A percentile compares a stretch with the other conserved stretches of the same genome.
Conservation (phyloP, 2,329 filamentous ascomycete genomes). For the Furcasterigmium sp. region DNA sequence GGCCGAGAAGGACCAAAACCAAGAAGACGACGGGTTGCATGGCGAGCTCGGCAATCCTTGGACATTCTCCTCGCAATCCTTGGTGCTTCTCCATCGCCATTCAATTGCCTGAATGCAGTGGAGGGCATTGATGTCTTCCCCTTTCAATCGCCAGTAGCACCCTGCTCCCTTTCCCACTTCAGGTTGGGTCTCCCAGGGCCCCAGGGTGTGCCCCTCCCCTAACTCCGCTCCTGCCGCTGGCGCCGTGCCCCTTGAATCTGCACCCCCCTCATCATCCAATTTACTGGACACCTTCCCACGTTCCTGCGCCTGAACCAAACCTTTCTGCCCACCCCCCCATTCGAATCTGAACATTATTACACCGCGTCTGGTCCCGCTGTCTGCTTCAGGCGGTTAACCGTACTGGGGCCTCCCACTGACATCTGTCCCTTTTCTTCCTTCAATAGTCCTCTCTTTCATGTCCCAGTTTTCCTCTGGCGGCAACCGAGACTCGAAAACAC, state of each 20-base stretch:
- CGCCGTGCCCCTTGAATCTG: not conserved
- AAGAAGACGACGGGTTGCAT: too few relatives aligned
- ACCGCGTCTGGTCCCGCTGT: slow-evolving; percentile 4
- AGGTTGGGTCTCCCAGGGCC: too few relatives aligned
- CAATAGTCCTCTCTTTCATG: slow-evolving; percentile 80
- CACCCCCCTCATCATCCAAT: not conserved
- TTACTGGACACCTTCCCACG: not conserved
- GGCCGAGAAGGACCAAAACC: too few relatives aligned
- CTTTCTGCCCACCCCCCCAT: not conserved
- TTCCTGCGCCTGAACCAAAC: not conserved
- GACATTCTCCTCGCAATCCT: too few relatives aligned
- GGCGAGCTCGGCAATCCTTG: too few relatives aligned
- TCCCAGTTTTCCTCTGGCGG: slow-evolving; percentile 66
- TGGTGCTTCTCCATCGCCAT: too few relatives aligned
- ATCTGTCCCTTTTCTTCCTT: slow-evolving; percentile 12
- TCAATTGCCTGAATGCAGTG: too few relatives aligned
- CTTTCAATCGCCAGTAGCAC: not conserved
- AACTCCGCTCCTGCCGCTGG: not conserved
- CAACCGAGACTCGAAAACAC: slow-evolving; percentile 32
- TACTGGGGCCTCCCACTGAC: slow-evolving; percentile 5
- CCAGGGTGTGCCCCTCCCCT: not conserved
- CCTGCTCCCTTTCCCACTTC: too few relatives aligned
- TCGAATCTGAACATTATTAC: not conserved
- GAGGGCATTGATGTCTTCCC: too few relatives aligned
- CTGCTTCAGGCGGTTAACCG: slow-evolving; percentile 12